Evolutionary conservation across 106 monocot species (phyloP), one percentile per base, ranked within the genome.

Genomic region (Platanthera zijinensis): DNA sequence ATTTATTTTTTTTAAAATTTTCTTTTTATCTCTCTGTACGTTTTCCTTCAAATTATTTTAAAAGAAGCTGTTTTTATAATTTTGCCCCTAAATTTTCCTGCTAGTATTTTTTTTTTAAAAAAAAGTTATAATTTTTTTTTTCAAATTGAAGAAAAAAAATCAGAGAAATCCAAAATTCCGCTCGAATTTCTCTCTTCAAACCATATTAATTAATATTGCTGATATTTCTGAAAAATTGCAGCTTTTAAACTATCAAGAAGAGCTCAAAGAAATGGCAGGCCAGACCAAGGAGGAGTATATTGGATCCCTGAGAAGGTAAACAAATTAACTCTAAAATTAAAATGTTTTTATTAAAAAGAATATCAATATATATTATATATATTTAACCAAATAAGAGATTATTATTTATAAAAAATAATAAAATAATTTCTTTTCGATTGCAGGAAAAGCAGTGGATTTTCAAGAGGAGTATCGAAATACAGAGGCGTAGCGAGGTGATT

Each of bases 391-490:
- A 39, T 39, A 39, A 39, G 3, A 39, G 39, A 39, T 39, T 39
- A 39, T 39, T 39, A 39, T 39, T 3, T 61, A 17, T n/a, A 61
- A 18, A 17, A 6, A 17, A 15, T 70, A 70, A 47, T 70, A 17
- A 17, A 25, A 30, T n/a, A 25, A 25, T 69, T 48, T n/a, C 28
- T 10, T 70, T 4, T 47, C 10, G 51, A 51, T 45, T 72, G 84
- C 82, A 84, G 91, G 52, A 82, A 75, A 47, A 92, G 92, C 81
- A 84, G 84, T 54, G 92, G 92, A 14, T 92, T 92, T 78, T 83
- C 92, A 52, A 86, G 92, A 70, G 92, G 92, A 3, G 88, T 79
- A 50, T 92, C 92, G 11, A 88, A 89, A 77, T 92, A 92, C 70
- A 72, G 92, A 52, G 92, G 92, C 45, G 92, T 92, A 0, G 88